phyloP scores from a whole-genome alignment of 345 rosid genomes.

The Syzygium aqueum region DNA sequence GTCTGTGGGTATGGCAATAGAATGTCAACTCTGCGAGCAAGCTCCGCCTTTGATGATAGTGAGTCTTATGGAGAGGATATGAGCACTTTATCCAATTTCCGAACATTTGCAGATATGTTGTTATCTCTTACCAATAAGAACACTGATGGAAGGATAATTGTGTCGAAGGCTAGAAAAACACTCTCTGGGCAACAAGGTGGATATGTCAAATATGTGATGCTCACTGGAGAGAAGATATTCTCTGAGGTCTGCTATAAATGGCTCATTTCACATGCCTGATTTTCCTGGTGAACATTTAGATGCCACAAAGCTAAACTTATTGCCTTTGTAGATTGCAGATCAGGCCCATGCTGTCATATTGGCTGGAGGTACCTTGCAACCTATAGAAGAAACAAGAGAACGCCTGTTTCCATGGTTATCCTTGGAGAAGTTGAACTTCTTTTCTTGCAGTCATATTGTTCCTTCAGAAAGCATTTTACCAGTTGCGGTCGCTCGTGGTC shows the following conservation, averaged over 20 bases:
- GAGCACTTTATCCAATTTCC: slow-evolving; percentile 66
- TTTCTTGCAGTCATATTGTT: slow-evolving; percentile 83
- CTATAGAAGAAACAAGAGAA: slow-evolving; percentile 89
- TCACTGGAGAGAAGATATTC: slow-evolving; percentile 77
- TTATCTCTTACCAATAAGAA: slow-evolving; percentile 64
- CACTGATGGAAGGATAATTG: slow-evolving; percentile 83
- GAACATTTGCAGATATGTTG: slow-evolving; percentile 56
- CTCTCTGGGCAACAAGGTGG: slow-evolving; percentile 44
- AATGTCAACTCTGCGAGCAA: slow-evolving; percentile 35
- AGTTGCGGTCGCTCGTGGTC: slow-evolving; percentile 72
- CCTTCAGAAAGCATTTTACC: slow-evolving; percentile 83
- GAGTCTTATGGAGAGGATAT: slow-evolving; percentile 27
- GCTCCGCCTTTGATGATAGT: slow-evolving; percentile 13
- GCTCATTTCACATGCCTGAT: not conserved
- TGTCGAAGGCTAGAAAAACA: slow-evolving; percentile 44
- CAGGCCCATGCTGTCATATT: slow-evolving; percentile 77
- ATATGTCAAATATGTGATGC: slow-evolving; percentile 79
- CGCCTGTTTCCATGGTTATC: slow-evolving; percentile 86
- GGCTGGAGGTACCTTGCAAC: slow-evolving; percentile 97
- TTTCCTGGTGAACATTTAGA: not conserved
- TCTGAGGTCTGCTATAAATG: slow-evolving; percentile 53
- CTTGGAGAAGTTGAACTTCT: slow-evolving; percentile 54
- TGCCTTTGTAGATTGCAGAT: slow-evolving; percentile 49
- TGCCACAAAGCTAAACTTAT: not conserved
- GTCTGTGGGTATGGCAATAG: slow-evolving; percentile 74